phyloP scores from a whole-genome alignment of 2,329 filamentous ascomycete genomes.

The Paramyrothecium sp. region DNA sequence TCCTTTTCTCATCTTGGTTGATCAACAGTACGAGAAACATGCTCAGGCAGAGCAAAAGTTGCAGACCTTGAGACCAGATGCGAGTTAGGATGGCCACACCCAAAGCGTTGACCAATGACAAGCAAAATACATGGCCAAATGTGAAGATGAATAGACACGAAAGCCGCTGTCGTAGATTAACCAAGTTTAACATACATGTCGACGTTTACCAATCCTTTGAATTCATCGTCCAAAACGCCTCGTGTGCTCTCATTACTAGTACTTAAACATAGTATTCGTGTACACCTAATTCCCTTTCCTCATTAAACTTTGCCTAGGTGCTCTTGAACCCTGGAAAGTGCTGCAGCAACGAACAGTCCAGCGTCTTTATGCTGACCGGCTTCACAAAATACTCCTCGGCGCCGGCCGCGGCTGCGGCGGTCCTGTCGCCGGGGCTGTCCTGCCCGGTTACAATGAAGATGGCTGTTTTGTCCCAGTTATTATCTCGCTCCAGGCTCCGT shows the following conservation, averaged over 20 bases:
- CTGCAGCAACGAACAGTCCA: conserved; percentile 8
- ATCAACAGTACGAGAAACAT: too few species aligned
- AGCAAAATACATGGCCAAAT: too few species aligned
- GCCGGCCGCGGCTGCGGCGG: conserved; percentile 13
- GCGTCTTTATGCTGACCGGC: conserved; percentile 16
- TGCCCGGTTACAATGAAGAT: conserved; percentile 25
- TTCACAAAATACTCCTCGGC: conserved; percentile 22
- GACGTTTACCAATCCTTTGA: not conserved
- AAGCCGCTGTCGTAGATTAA: too few species aligned
- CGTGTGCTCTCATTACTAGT: too few species aligned
- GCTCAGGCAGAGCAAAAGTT: too few species aligned
- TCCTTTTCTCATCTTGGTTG: too few species aligned
- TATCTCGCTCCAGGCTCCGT: conserved; percentile 15
- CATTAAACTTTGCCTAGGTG: not conserved
- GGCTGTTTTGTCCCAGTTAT: conserved; percentile 10
- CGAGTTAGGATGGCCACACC: too few species aligned
- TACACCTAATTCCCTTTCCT: not conserved
- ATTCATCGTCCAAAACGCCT: not conserved
- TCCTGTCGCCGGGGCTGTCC: conserved; percentile 18
- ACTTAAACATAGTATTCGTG: not conserved
- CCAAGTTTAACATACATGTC: not conserved
- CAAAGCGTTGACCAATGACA: too few species aligned
- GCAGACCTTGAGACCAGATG: too few species aligned
- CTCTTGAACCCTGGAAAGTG: not conserved
- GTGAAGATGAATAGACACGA: too few species aligned